Evolutionary conservation across 2,329 filamentous ascomycete genomes (phyloP), one percentile per base, ranked within the genome.

Genomic region (Ciborinia camelliae): DNA sequence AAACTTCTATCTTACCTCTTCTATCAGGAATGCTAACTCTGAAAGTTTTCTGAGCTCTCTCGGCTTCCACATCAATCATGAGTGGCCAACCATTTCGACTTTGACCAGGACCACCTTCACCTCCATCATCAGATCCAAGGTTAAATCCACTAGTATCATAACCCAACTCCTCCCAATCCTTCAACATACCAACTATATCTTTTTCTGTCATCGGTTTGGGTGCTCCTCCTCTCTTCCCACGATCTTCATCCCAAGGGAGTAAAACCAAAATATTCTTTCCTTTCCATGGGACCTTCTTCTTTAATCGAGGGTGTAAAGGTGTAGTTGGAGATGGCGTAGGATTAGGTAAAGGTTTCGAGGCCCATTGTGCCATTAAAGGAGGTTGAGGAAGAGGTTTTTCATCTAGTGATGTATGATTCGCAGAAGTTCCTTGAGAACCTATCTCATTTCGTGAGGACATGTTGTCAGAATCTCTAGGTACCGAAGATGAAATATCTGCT

Each of bases 261-360:
- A 87, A 79, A 51, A 93, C 86, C 71, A 90, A 77, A 62, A 91
- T 91, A 66, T 85, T 87, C 78, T 91, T 92, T 65, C 88, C 88
- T 72, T 84, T 89, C 89, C 90, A 92, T 53, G 83, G 82, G 2
- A 93, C 81, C 77, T 88, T 91, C 75, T 90, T 92, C 77, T 84
- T 90, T 9, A 84, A 68, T 15, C 85, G 79, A n/a, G 85, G 84
- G 7, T 84, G 84, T 54, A 78, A 75, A 3, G 39, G 8, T 35
- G 77, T 75, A 7, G 77, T 78, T 61, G 73, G 72, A 6, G 70
- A 68, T 10, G 65, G 48, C 14, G 55, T 59, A 45, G 67, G 53
- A 32, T 51, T 48, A 7, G 72, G 69, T 41, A 67, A 58, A 37
- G 65, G 61, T 48, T 63, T 63, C 9, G 51, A 8, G 12, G 50